phyloP scores from a whole-genome alignment of 1,284 basidiomycete genomes.

The Microbotryum scabiosae region DNA sequence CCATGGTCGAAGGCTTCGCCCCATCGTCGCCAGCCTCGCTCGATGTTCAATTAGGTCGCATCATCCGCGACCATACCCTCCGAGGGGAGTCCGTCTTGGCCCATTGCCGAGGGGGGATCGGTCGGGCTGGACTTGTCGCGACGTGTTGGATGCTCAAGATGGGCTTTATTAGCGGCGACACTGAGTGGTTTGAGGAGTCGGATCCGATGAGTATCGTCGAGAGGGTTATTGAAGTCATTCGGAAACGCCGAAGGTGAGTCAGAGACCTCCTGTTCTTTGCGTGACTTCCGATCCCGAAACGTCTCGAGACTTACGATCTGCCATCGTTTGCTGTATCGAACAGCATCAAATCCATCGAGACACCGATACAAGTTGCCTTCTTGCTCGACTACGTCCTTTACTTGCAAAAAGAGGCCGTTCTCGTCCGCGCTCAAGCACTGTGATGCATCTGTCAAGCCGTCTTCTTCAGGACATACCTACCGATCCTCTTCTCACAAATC shows the following conservation, averaged over 20 bases:
- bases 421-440: not conserved
- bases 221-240: slow-evolving; percentile 61
- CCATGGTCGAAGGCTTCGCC: slow-evolving; percentile 82
- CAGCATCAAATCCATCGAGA: slow-evolving; percentile 60
- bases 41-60: slow-evolving; percentile 56
- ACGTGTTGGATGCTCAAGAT: slow-evolving; percentile 90
- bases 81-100: slow-evolving; percentile 66
- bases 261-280: too few relatives aligned
- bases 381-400: slow-evolving; percentile 67
- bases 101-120: slow-evolving; percentile 92
- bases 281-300: not conserved
- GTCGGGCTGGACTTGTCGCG: slow-evolving; percentile 84
- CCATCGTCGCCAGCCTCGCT: slow-evolving; percentile 52
- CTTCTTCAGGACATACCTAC: too few relatives aligned
- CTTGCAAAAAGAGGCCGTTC: slow-evolving; percentile 4
- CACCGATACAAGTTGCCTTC: slow-evolving; percentile 81
- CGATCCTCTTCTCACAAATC: too few relatives aligned
- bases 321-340: not conserved
- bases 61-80: slow-evolving; percentile 69
- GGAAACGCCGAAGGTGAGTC: slow-evolving; percentile 56
- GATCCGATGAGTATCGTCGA: slow-evolving; percentile 60
- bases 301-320: not conserved
- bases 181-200: slow-evolving; percentile 2
- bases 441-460: too few relatives aligned
- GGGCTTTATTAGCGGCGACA: slow-evolving; percentile 50